These are phyloP conservation scores for Venturia nashicola DNA, from an alignment of 2,329 filamentous ascomycete genomes.

Conservation along the genomic window DNA sequence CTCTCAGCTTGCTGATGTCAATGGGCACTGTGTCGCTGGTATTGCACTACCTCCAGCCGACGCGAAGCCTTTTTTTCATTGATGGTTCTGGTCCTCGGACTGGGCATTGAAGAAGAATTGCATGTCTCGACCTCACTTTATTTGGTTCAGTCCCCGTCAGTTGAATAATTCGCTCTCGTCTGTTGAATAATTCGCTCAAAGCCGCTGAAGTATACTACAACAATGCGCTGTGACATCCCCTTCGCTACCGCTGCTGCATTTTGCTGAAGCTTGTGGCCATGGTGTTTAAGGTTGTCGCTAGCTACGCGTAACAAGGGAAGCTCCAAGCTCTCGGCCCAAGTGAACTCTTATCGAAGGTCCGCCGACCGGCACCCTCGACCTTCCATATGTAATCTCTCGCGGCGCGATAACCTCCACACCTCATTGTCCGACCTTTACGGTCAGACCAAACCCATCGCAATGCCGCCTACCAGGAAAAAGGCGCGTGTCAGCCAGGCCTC, in stretches of 20 bases:
- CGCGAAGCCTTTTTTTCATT: constrained; percentile 38
- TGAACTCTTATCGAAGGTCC: no score
- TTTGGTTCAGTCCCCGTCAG: no score
- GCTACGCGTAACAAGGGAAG: background rate
- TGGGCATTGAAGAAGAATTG: constrained; percentile 10
- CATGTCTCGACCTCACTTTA: background rate
- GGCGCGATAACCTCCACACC: background rate
- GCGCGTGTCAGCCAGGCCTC: constrained; percentile 45
- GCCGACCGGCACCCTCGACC: no score
- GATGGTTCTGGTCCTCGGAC: constrained; percentile 11
- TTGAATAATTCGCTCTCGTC: no score
- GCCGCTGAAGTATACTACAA: background rate
- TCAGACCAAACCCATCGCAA: constrained; percentile 21
- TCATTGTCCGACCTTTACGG: background rate
- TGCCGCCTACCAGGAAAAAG: constrained; percentile 62
- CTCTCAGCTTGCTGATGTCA: constrained; percentile 62
- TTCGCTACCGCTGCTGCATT: no score
- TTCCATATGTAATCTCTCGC: background rate
- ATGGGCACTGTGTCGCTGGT: constrained; percentile 58
- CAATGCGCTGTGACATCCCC: background rate
- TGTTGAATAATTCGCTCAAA: no score
- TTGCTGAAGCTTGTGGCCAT: background rate
- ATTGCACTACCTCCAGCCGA: constrained; percentile 64
- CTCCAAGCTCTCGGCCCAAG: background rate
- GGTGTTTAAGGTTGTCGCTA: background rate